Evolutionary conservation across 495 filamentous ascomycete species (phyloP), one percentile per base, ranked within the genome.

Genomic region (Ramalina intermedia): DNA sequence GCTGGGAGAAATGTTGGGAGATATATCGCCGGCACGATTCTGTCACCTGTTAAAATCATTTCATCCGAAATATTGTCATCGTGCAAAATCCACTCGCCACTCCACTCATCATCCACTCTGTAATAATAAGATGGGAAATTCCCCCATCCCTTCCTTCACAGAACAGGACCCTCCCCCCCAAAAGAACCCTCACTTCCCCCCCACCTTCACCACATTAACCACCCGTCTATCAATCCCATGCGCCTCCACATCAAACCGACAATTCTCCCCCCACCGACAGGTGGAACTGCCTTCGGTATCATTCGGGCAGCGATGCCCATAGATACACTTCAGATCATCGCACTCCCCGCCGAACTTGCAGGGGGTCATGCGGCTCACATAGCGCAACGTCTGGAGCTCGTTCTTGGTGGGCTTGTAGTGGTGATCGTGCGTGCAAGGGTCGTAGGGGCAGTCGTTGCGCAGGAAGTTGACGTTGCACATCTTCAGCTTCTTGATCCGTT

Each of bases 381-480:
- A 77, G 2, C 75, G 72, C 54, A 94, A 71, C 0, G 78, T 79
- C 21, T 73, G 70, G 55, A 79, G 66, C 56, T 93, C 85, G 24
- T 75, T 72, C 49, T 74, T 71, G 11, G 72, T 79, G 21, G 83
- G 71, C 55, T 79, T 81, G 63, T 84, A 81, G 35, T 78, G 67
- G 63, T 93, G 87, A 48, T 80, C 76, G 58, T 91, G 86, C 39
- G 74, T 75, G 63, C 87, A 94, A 12, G 75, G 72, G 21, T 79
- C 73, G 48, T 79, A 82, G 33, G 77, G 71, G 58, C 87, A 93
- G 40, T 81, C 81, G 1, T 78, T 76, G 26, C 85, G 75, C 24
- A 94, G 68, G 61, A 80, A 90, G 61, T 88, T 78, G 53, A 86
- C 84, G 61, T 91, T 91, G 74, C 87, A 94, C 21, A 90, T 66